phyloP scores from a whole-genome alignment of 345 rosid genomes.

The Lumnitzera littorea region DNA sequence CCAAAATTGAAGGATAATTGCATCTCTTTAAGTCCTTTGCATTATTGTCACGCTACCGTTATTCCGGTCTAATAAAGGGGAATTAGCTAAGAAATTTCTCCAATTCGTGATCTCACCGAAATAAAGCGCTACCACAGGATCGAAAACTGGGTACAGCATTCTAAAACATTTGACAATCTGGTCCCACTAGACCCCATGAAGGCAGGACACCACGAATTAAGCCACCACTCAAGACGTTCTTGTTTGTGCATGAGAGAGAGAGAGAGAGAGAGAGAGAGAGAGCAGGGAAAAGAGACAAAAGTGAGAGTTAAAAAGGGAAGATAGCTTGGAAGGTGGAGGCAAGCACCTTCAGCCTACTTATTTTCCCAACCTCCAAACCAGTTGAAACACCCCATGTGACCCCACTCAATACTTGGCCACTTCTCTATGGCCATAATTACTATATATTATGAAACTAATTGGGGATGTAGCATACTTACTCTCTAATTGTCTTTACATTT shows the following conservation, averaged over 20 bases:
- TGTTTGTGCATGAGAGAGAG: background rate
- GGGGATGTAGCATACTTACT: too few species aligned
- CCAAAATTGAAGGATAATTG: too few species aligned
- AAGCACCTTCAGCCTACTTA: background rate
- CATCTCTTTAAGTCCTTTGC: too few species aligned
- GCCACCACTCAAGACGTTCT: constrained; percentile 7
- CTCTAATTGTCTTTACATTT: too few species aligned
- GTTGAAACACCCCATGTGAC: too few species aligned
- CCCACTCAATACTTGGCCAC: too few species aligned
- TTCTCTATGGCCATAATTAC: too few species aligned
- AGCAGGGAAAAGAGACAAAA: background rate
- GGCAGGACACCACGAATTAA: constrained; percentile 14
- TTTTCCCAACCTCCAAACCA: background rate
- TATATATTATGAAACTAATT: too few species aligned
- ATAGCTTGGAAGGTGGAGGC: background rate
- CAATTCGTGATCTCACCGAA: too few species aligned
- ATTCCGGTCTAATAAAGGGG: too few species aligned
- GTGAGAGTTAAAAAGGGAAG: background rate
- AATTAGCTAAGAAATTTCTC: too few species aligned
- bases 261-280: background rate
- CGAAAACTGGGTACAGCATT: background rate
- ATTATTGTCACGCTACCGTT: too few species aligned
- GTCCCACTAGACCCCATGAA: constrained; percentile 12
- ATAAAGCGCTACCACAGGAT: background rate
- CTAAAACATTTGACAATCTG: constrained; percentile 6